Base-by-base conservation (phyloP, 2,329 filamentous ascomycete genomes). In the Pseudopithomyces maydicus region DNA sequence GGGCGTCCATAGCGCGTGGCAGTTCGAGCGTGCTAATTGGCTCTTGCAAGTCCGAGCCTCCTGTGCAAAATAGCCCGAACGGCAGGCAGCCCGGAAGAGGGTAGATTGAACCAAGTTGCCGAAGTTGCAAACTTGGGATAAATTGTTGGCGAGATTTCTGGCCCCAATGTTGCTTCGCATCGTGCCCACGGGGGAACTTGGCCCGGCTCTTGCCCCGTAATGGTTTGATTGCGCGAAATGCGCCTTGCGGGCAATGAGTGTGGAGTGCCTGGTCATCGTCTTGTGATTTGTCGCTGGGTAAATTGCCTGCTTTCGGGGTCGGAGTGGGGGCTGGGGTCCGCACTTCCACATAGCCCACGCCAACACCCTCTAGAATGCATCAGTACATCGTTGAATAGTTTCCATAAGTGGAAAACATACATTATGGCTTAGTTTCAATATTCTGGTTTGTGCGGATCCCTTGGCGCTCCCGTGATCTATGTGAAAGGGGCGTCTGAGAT, bases 151-250 rank as follows among this genome's bases (percentile, higher is more conserved):
- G 15, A 47, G 20, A 14, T 8, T 23, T 15, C 11, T 47, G 45
- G 45, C 45, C 45, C 32, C 45, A 26, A 36, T 15, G 45, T 48
- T 48, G 22, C 45, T 48, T 48, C 45, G 45, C 45, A 20, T 38
- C n/a, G 10, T 46, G 15, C 26, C 43, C 26, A 33, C 15, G 22
- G 32, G 23, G 15, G 43, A n/a, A 26, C 14, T 45, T n/a, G 44
- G 23, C 44, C 29, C 44, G 6, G 32, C 2, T 33, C n/a, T 4
- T 38, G 32, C 32, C 45, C 45, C 19, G 12, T 36, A 36, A 19
- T 3, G 32, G 45, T 19, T 38, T 36, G 11, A 22, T 23, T 2
- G 45, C n/a, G 45, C 45, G 45, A 48, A 42, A 32, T 51, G 29
- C 53, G 53, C 53, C 53, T 55, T 32, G 45, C 17, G 4, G 36